phyloP scores from a whole-genome alignment of 768 basidiomycete species.

The Mycena maculata region DNA sequence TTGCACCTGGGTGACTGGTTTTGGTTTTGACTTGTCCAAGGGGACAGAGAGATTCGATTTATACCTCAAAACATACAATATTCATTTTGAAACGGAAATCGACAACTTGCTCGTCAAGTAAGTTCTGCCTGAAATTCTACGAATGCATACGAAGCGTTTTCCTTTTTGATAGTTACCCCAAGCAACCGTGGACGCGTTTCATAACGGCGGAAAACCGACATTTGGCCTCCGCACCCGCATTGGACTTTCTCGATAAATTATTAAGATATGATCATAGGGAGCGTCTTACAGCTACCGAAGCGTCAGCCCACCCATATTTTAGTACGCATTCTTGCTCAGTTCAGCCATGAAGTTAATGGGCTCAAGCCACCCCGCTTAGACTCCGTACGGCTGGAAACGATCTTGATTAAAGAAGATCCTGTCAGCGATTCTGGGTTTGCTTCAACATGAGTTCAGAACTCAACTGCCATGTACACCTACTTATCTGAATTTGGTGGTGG shows the following conservation, averaged over 20 bases:
- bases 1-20: neutral
- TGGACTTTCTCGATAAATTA: slow-evolving; percentile 75
- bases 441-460: slow-evolving; percentile 43
- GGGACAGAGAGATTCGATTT: slow-evolving; percentile 72
- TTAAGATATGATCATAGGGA: slow-evolving; percentile 78
- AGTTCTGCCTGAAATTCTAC: slow-evolving; percentile 28
- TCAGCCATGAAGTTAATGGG: slow-evolving; percentile 25
- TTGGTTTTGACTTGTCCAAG: neutral
- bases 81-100: slow-evolving; percentile 72
- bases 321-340: slow-evolving; percentile 48
- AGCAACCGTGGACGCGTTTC: slow-evolving; percentile 74
- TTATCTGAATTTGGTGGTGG: slow-evolving; percentile 20
- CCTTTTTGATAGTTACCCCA: slow-evolving; percentile 57
- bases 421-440: slow-evolving; percentile 64
- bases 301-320: slow-evolving; percentile 75
- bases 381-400: slow-evolving; percentile 60
- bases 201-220: slow-evolving; percentile 67
- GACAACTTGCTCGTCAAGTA: slow-evolving; percentile 66
- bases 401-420: slow-evolving; percentile 56
- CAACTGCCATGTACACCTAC: neutral
- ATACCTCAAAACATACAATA: slow-evolving; percentile 70
- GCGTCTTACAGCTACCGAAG: slow-evolving; percentile 74
- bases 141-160: neutral
- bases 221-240: slow-evolving; percentile 66
- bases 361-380: slow-evolving; percentile 47